Evolutionary conservation across 2,329 filamentous ascomycete genomes (phyloP), one percentile per base, ranked within the genome.

Genomic region (Fusarium sp.): DNA sequence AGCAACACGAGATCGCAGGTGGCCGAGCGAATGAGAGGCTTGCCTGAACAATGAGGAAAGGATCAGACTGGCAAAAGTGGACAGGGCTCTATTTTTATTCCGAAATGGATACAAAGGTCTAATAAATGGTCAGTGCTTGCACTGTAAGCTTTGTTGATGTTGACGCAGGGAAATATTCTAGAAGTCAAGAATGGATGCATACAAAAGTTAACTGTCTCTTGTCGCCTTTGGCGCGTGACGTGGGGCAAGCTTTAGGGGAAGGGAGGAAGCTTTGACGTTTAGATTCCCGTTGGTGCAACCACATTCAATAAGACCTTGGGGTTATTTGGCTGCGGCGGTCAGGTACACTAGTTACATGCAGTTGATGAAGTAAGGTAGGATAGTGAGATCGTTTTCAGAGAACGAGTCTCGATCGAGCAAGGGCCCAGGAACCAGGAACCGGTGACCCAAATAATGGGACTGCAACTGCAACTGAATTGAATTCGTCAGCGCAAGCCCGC

Each of bases 181-280:
- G 73, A 75, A 68, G 57, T 35, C 33, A 52, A n/a, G 44, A 53
- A 46, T 60, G 59, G 35, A 63, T 46, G 56, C 50, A 60, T 64
- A 60, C 35, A 66, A 46, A 49, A 53, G 54, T 70, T 60, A 55
- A 67, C 32, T 50, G 41, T 60, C 59, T 60, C 52, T 60, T 64
- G 61, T 61, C 44, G 62, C 35, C 53, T 60, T 69, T 53, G 61
- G 35, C 50, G 70, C 27, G 50, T 49, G 54, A 74, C 74, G 69
- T 76, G 73, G 74, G 61, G 62, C 42, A 42, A 67, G 58, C 55
- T 48, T 55, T 55, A 48, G 60, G 69, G 70, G 64, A 53, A 50
- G 23, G 40, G 42, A 44, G 64, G 67, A 75, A 75, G 74, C 74
- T 76, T 74, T 67, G 74, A 73, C 71, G 49, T 57, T 54, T 30